Base-by-base conservation (phyloP, 1,284 basidiomycete species). In the Rhodofomes roseus region DNA sequence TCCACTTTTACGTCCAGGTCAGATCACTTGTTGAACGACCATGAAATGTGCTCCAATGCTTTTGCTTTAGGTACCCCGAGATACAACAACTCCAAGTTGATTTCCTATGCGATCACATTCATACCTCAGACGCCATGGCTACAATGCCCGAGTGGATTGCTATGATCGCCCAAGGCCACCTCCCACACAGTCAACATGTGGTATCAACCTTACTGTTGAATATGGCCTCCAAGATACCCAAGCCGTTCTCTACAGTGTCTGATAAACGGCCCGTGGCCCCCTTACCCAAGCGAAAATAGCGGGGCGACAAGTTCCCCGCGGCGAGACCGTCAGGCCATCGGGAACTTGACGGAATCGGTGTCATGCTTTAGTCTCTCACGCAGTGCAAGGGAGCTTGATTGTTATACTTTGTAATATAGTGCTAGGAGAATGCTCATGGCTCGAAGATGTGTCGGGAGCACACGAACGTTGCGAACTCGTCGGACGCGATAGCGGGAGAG, bases 1-100 rank as follows among this genome's bases (percentile, higher is more conserved):
- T 63, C 63, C 20, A 27, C 54, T 5, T 62, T 66, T 55, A 63
- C 65, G 4, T 50, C 54, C 3, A 40, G 43, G 54, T 59, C 12
- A 54, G 40, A 36, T 27, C 2, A n/a, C 11, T 40, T 5, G 29
- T 20, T 41, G 31, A 7, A 50, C 16, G 5, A 14, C 3, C 20
- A 27, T 27, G 23, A 18, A n/a, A 23, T 34, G 8, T 36, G 18
- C 11, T 36, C 27, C 43, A 8, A 20, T 9, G 20, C 23, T 52
- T 51, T 14, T 27, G 31, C 5, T 57, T 1, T 9, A 58, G 57
- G 23, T 54, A 58, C 25, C 39, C 57, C 20, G 57, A 58, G 22
- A 25, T 58, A 3, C 57, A 46, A 40, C 7, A 44, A 25, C 18
- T 29, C 6, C 50, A 54, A 50, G 27, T 54, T 4, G 40, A 43